These are phyloP conservation scores for Rhizopus sp. DNA, from an alignment of 371 early-diverging fungal genomes.

Conservation along the genomic window DNA sequence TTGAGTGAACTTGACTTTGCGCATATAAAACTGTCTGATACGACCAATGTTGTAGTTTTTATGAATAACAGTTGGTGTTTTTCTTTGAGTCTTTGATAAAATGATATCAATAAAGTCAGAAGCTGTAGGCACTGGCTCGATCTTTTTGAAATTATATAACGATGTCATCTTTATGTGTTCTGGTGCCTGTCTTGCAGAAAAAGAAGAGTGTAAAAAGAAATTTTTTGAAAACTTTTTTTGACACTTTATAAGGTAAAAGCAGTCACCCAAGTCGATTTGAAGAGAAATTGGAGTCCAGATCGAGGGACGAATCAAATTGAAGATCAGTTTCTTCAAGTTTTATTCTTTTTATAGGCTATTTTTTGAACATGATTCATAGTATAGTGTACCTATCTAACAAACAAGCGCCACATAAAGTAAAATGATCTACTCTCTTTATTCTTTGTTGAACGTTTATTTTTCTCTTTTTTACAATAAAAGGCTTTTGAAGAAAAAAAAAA, in stretches of 20 bases:
- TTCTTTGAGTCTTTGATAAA: conserved; percentile 98
- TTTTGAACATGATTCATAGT: no score
- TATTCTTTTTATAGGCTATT: no score
- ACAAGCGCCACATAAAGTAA: no score
- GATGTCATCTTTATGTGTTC: conserved; percentile 26
- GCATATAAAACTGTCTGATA: conserved; percentile 99
- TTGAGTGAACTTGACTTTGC: conserved; percentile 99
- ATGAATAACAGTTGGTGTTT: conserved; percentile 99
- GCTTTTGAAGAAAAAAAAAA: no score
- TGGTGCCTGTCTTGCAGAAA: background rate
- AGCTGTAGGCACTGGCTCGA: conserved; percentile 95
- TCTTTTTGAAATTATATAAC: conserved; percentile 97
- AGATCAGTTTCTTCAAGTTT: no score
- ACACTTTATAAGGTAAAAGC: background rate
- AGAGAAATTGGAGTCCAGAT: no score
- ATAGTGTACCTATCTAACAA: no score
- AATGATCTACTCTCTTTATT: no score
- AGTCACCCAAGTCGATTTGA: background rate
- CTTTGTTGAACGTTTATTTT: no score
- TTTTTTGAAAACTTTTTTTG: background rate
- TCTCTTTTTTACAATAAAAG: no score
- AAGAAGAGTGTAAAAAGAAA: background rate
- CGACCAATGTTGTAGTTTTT: conserved; percentile 94
- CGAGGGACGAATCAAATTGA: no score
- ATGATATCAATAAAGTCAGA: conserved; percentile 98